Evolutionary conservation across 2,329 filamentous ascomycete genomes (phyloP).

Genomic region (Pseudogymnoascus sp.): DNA sequence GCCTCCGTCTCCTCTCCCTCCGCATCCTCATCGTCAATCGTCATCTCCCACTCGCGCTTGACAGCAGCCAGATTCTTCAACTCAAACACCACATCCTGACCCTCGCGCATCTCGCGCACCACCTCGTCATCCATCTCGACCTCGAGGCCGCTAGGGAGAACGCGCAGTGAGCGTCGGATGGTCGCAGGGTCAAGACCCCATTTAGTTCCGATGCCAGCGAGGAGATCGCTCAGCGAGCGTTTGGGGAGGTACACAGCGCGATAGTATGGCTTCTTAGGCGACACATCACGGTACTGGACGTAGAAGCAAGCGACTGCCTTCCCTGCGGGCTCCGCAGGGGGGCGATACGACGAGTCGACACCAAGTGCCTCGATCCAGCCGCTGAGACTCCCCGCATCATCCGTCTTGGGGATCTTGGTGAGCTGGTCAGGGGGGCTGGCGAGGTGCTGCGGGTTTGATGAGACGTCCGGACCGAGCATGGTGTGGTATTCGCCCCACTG

Average conservation of each 20-base stretch:
- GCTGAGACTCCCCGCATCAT: slow-evolving; percentile 57
- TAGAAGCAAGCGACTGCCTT: slow-evolving; percentile 87
- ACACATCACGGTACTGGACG: slow-evolving; percentile 49
- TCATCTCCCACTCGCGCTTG: slow-evolving; percentile 57
- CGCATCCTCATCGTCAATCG: slow-evolving; percentile 38
- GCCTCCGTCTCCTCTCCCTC: slow-evolving; percentile 1
- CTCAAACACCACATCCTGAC: slow-evolving; percentile 82
- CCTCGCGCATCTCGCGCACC: slow-evolving; percentile 73
- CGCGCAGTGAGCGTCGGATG: slow-evolving; percentile 62
- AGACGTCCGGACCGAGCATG: slow-evolving; percentile 41
- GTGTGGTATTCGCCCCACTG: slow-evolving; percentile 52
- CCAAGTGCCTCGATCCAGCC: slow-evolving; percentile 88
- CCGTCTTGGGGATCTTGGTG: slow-evolving; percentile 49
- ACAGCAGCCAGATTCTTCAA: slow-evolving; percentile 39
- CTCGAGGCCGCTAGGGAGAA: slow-evolving; percentile 67
- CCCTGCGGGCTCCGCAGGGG: slow-evolving; percentile 61
- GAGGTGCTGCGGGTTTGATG: slow-evolving; percentile 34
- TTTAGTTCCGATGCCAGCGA: slow-evolving; percentile 65
- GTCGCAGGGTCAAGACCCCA: slow-evolving; percentile 68
- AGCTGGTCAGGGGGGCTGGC: slow-evolving; percentile 41
- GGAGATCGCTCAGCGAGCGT: slow-evolving; percentile 67
- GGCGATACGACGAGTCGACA: slow-evolving; percentile 77
- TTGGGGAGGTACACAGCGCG: slow-evolving; percentile 79
- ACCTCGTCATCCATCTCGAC: slow-evolving; percentile 89
- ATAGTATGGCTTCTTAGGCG: slow-evolving; percentile 54